Percentiles rank a stretch among this genome's conserved stretches.
These are phyloP conservation scores for Didymella lethalis DNA, from an alignment of 2,329 filamentous ascomycete genomes.

Conservation along the genomic window DNA sequence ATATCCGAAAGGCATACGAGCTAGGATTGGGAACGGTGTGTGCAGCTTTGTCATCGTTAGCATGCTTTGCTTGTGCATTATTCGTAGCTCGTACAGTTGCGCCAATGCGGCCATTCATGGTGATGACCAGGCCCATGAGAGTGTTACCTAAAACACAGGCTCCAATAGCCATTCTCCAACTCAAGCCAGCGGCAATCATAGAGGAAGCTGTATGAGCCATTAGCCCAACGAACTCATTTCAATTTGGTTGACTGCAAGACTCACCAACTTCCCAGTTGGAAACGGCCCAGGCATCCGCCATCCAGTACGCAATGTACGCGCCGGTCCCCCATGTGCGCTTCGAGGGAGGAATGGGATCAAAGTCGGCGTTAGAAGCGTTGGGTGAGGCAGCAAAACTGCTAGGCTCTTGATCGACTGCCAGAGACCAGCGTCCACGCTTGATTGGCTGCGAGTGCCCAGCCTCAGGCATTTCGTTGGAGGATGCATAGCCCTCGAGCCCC, in stretches of 20 bases:
- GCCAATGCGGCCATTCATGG: slow-evolving; percentile 39
- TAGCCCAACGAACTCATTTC: not conserved
- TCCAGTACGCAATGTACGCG: slow-evolving; percentile 50
- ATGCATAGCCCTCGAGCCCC: slow-evolving; percentile 23
- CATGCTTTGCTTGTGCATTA: not conserved
- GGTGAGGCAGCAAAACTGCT: slow-evolving; percentile 47
- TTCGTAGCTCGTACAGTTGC: slow-evolving; percentile 27
- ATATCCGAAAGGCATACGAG: slow-evolving; percentile 38
- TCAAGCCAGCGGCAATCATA: slow-evolving; percentile 39
- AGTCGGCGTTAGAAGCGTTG: slow-evolving; percentile 49
- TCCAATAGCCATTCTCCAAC: slow-evolving; percentile 44
- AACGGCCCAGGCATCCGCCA: slow-evolving; percentile 53
- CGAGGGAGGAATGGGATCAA: slow-evolving; percentile 50
- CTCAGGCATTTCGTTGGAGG: slow-evolving; percentile 30
- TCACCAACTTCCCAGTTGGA: slow-evolving; percentile 51
- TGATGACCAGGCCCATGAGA: slow-evolving; percentile 40
- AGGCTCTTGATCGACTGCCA: slow-evolving; percentile 45
- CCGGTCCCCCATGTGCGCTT: slow-evolving; percentile 49
- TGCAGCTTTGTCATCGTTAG: slow-evolving; percentile 31
- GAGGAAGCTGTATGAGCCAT: slow-evolving; percentile 30
- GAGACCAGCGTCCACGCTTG: slow-evolving; percentile 38
- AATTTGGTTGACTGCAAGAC: not conserved
- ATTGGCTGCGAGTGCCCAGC: slow-evolving; percentile 29
- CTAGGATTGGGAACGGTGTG: slow-evolving; percentile 35
- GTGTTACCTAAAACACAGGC: slow-evolving; percentile 46